phyloP scores from a whole-genome alignment of 352 stramenopile species.

The Phytophthora syringae region DNA sequence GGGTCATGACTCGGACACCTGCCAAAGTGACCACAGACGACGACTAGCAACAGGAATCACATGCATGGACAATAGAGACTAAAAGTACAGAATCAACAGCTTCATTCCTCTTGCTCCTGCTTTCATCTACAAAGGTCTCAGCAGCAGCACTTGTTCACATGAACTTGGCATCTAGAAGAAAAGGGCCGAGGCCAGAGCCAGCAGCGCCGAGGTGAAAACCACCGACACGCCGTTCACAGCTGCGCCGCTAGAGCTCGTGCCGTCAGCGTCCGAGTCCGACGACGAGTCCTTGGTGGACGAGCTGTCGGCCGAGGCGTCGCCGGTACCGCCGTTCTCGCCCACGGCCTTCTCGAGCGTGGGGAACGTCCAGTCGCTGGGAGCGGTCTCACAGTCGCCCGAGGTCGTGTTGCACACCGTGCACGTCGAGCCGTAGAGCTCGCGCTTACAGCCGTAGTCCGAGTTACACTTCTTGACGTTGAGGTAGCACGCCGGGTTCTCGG shows the following conservation, averaged over 20 bases:
- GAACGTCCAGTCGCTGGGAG: constrained; percentile 57
- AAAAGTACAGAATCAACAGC: constrained; percentile 29
- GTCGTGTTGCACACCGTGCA: constrained; percentile 67
- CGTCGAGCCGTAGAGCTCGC: constrained; percentile 65
- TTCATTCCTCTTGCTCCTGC: constrained; percentile 26
- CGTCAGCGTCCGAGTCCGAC: constrained; percentile 15
- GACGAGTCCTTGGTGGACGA: constrained; percentile 32
- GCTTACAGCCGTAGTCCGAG: constrained; percentile 55
- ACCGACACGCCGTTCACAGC: constrained; percentile 32
- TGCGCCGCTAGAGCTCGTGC: constrained; percentile 24
- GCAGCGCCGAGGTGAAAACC: constrained; percentile 33
- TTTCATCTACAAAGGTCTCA: constrained; percentile 5
- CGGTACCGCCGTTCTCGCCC: constrained; percentile 54
- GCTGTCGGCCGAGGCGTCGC: constrained; percentile 42
- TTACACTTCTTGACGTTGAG: constrained; percentile 70
- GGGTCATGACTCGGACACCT: constrained; percentile 56
- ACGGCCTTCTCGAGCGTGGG: constrained; percentile 56
- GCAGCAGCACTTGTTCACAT: constrained; percentile 7
- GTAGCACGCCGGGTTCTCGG: constrained; percentile 74
- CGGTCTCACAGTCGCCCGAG: constrained; percentile 45
- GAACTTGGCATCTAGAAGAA: constrained; percentile 37
- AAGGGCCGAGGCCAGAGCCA: constrained; percentile 36
- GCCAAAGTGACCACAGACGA: constrained; percentile 7
- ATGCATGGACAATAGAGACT: too few species aligned
- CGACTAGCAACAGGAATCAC: not conserved